These are phyloP conservation scores for Agarophyton chilense DNA, from an alignment of 23 red algal genomes.

Conservation along the genomic window DNA sequence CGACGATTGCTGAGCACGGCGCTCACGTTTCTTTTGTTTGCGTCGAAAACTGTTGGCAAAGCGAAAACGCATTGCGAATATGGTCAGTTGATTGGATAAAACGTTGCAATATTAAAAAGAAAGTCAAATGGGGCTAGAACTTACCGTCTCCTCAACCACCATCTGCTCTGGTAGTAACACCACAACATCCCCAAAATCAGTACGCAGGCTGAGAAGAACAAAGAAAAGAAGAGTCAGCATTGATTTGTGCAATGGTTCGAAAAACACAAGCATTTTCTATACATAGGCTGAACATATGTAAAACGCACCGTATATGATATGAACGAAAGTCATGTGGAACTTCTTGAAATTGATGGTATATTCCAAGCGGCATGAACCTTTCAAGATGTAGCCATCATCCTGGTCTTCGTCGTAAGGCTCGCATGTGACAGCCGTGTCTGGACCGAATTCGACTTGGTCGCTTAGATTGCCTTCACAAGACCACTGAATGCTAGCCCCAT, in stretches of 20 bases:
- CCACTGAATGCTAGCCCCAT: conserved; percentile 71
- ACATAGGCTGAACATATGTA: neutral
- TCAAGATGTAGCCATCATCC: conserved; percentile 56
- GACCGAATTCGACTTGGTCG: conserved; percentile 59
- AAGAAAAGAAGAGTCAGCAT: neutral
- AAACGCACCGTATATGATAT: conserved; percentile 60
- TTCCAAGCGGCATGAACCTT: conserved; percentile 64
- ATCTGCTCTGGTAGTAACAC: conserved; percentile 56
- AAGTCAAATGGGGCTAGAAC: neutral
- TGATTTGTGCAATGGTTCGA: neutral
- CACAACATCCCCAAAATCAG: conserved; percentile 36
- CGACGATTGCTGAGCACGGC: neutral
- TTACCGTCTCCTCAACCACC: conserved; percentile 38
- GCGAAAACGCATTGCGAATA: neutral
- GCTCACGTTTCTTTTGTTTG: neutral
- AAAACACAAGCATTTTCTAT: neutral
- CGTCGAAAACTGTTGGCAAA: neutral
- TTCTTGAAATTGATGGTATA: conserved; percentile 65
- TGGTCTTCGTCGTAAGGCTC: conserved; percentile 55
- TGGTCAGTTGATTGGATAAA: neutral
- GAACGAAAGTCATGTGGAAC: conserved; percentile 62
- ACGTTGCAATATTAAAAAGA: neutral
- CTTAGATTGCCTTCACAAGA: conserved; percentile 50
- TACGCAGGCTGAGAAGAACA: conserved; percentile 18
- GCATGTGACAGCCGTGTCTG: conserved; percentile 60